phyloP scores from a whole-genome alignment of 305 asterid genomes.

The Plantago coronopus region DNA sequence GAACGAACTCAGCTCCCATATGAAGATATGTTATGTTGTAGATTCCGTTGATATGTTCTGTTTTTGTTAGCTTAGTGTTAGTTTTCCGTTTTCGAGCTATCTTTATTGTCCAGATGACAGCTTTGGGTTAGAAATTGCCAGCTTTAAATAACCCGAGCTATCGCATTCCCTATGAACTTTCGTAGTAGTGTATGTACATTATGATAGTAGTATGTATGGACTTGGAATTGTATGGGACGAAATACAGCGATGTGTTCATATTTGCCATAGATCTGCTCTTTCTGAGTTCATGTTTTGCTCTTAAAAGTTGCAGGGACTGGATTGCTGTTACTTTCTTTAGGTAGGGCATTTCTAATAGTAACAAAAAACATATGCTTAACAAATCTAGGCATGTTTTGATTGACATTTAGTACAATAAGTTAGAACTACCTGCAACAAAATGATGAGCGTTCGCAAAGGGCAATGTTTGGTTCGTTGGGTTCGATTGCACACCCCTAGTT shows the following conservation, averaged over 20 bases:
- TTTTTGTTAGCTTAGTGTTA: constrained; percentile 26
- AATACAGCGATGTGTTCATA: constrained; percentile 16
- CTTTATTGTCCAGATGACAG: constrained; percentile 22
- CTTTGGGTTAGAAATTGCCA: constrained; percentile 6
- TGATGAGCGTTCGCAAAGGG: too few species aligned
- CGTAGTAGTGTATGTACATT: constrained; percentile 31
- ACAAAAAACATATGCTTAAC: too few species aligned
- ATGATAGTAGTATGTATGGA: constrained; percentile 20
- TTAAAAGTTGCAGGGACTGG: neutral
- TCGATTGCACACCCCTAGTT: too few species aligned
- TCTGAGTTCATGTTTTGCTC: neutral
- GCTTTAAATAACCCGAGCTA: constrained; percentile 18
- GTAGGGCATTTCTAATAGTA: too few species aligned
- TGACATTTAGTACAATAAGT: too few species aligned
- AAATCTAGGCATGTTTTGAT: too few species aligned
- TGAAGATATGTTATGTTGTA: constrained; percentile 31
- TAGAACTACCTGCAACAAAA: too few species aligned
- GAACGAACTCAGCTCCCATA: constrained; percentile 78
- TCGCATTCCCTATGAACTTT: constrained; percentile 14
- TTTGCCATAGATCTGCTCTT: constrained; percentile 15
- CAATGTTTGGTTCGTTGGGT: too few species aligned
- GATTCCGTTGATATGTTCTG: constrained; percentile 23
- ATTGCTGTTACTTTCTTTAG: too few species aligned
- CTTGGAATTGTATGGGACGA: constrained; percentile 23
- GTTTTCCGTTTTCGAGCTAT: constrained; percentile 12